phyloP scores from a whole-genome alignment of 805 yeast genomes.

The Wickerhamiella shivajii region DNA sequence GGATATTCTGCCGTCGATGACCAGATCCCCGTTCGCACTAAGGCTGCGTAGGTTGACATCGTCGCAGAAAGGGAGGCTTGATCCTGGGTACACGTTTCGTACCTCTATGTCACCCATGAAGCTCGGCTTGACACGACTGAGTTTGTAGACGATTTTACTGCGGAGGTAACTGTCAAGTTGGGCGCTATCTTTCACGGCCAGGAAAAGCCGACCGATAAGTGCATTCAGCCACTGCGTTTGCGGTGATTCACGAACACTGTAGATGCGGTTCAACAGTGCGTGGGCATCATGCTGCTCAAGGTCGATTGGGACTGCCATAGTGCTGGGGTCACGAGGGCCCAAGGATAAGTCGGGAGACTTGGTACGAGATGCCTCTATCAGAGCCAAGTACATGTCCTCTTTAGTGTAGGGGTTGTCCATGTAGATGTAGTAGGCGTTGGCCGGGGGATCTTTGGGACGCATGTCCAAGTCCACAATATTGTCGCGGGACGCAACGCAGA shows the following conservation, averaged over 20 bases:
- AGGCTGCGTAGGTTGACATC: slow-evolving; percentile 54
- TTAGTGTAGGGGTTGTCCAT: slow-evolving; percentile 67
- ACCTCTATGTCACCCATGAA: slow-evolving; percentile 74
- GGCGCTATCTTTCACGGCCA: slow-evolving; percentile 61
- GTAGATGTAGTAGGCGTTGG: slow-evolving; percentile 45
- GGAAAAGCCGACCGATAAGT: slow-evolving; percentile 63
- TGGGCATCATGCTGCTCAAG: slow-evolving; percentile 58
- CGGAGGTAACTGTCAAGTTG: slow-evolving; percentile 43
- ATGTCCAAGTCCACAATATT: slow-evolving; percentile 18
- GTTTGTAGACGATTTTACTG: slow-evolving; percentile 49
- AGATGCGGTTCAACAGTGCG: slow-evolving; percentile 56
- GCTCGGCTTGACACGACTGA: slow-evolving; percentile 75
- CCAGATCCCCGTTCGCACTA: slow-evolving; percentile 65
- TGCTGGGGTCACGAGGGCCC: slow-evolving; percentile 36
- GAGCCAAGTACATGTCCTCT: slow-evolving; percentile 85
- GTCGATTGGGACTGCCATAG: slow-evolving; percentile 60
- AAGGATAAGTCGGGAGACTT: slow-evolving; percentile 8
- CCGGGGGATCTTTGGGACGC: slow-evolving; percentile 21
- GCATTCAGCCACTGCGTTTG: slow-evolving; percentile 90
- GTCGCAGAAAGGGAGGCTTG: slow-evolving; percentile 65
- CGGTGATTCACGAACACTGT: slow-evolving; percentile 70
- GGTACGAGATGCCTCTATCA: slow-evolving; percentile 37
- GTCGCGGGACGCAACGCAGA: slow-evolving; percentile 46
- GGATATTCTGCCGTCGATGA: slow-evolving; percentile 42
- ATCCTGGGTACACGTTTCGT: slow-evolving; percentile 58